Base-by-base conservation (phyloP, 352 stramenopile genomes). In the Saprolegnia parasitica region DNA sequence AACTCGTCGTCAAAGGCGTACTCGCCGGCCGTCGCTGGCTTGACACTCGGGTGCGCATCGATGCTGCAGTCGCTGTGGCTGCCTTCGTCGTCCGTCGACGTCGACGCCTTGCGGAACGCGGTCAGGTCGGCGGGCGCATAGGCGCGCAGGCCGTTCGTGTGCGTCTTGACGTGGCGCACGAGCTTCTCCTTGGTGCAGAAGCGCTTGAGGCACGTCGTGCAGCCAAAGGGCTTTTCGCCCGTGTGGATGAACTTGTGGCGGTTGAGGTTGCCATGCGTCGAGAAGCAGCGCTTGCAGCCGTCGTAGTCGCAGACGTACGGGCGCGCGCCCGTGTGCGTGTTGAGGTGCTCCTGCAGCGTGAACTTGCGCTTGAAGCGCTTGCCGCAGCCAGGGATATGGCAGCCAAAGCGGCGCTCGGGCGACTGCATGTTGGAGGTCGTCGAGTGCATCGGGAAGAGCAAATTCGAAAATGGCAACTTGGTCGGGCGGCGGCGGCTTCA, bases 311-410 rank as follows among this genome's bases (percentile, higher is more conserved):
- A 89, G 26, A 73, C 49, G 65, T 88, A 83, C 9, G 84, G 81
- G 65, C 87, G 76, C 56, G 72, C 91, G 71, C 84, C 83, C 46
- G 85, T 92, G 75, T 93, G 72, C 47, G 81, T 91, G 74, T 89
- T 89, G 55, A 86, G 75, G 71, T 91, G 83, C 56, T 88, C 80
- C 54, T 60, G 52, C 52, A 60, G 20, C 16, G 52, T 60, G 35
- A 42, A 60, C 35, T 60, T 60, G 35, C 87, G 52, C 52, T 60
- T 60, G 52, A 60, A 60, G 24, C 52, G 52, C 52, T 60, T 60
- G 35, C 35, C 35, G 35, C 52, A 60, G 24, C 52, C 52, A 16
- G 52, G 52, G 52, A 92, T 85, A 26, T 74, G 65, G 68, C 86
- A 92, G 42, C 89, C 76, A 63, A 90, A 94, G 42, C 58, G 58